A percentile compares a stretch with the other conserved stretches of the same genome.
Conservation (phyloP, 768 basidiomycete species). For the Tricholoma sp. region DNA sequence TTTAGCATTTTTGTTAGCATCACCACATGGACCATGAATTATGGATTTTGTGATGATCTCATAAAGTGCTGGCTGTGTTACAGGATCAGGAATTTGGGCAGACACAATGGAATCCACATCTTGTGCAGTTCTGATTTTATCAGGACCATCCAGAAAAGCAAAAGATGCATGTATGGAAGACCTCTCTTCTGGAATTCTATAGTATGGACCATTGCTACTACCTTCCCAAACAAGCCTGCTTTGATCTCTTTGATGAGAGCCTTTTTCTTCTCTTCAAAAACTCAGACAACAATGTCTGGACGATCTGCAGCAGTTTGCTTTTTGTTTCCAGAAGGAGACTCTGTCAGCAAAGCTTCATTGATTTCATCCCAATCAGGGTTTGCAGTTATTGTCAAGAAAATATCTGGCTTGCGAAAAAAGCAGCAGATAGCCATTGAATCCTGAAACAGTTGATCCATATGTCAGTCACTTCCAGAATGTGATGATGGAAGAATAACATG, state of each 20-base stretch:
- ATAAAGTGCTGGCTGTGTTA: slow-evolving; percentile 25
- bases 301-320: slow-evolving; percentile 9
- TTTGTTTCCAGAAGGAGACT: slow-evolving; percentile 1
- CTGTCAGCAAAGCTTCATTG: not conserved
- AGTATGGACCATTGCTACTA: slow-evolving; percentile 27
- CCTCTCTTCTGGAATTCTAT: slow-evolving; percentile 55
- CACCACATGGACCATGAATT: slow-evolving; percentile 37
- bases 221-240: not conserved
- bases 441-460: slow-evolving; percentile 17
- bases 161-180: slow-evolving; percentile 46
- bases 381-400: slow-evolving; percentile 44
- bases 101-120: slow-evolving; percentile 36
- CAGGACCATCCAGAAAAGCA: slow-evolving; percentile 32
- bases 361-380: slow-evolving; percentile 45
- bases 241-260: not conserved
- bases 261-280: not conserved
- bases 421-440: slow-evolving; percentile 28
- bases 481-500: slow-evolving; percentile 13
- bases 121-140: slow-evolving; percentile 25
- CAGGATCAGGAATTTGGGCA: slow-evolving; percentile 36
- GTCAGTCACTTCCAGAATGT: slow-evolving; percentile 7
- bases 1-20: slow-evolving; percentile 10
- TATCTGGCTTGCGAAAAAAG: slow-evolving; percentile 26
- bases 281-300: not conserved
- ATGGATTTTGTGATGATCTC: slow-evolving; percentile 27